Conservation (phyloP, 768 basidiomycete genomes). For the Mycena filopes region DNA sequence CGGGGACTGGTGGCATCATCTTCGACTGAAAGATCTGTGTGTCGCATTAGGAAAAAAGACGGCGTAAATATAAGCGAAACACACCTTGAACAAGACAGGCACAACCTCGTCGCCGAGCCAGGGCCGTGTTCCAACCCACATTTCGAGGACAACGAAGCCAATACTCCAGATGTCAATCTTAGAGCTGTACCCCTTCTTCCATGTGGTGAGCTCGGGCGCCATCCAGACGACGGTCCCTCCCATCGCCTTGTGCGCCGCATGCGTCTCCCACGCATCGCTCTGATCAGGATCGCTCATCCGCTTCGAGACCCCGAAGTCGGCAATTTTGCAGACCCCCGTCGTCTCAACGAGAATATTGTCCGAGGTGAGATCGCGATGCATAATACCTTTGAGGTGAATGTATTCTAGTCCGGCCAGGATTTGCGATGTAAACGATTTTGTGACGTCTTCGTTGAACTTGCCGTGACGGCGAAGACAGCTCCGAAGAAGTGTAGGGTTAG, state of each 20-base stretch:
- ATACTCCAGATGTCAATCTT: conserved; percentile 99
- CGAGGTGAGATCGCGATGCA: conserved; percentile 96
- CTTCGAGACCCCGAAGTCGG: conserved; percentile 99
- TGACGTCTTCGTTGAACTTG: conserved; percentile 91
- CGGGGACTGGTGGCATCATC: conserved; percentile 89
- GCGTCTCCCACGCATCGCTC: too few relatives aligned
- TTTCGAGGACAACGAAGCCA: conserved; percentile 96
- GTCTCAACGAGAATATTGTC: conserved; percentile 98
- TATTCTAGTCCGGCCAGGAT: conserved; percentile 93
- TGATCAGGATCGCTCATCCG: conserved; percentile 90
- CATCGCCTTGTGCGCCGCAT: conserved; percentile 95
- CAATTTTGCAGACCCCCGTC: conserved; percentile 94
- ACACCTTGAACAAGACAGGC: conserved; percentile 94
- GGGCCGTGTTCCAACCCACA: conserved; percentile 97
- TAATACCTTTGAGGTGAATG: conserved; percentile 89
- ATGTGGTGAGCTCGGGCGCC: conserved; percentile 94
- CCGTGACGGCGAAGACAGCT: conserved; percentile 92
- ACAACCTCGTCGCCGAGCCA: conserved; percentile 93
- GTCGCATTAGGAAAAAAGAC: not conserved
- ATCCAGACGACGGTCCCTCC: conserved; percentile 99
- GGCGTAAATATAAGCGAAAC: conserved; percentile 33
- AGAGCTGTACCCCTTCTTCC: conserved; percentile 92
- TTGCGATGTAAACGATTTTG: conserved; percentile 92
- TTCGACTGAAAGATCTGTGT: conserved; percentile 84
- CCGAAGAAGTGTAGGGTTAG: too few relatives aligned